phyloP scores from a whole-genome alignment of 139 green algal genomes.

The Zygnema cylindricum region DNA sequence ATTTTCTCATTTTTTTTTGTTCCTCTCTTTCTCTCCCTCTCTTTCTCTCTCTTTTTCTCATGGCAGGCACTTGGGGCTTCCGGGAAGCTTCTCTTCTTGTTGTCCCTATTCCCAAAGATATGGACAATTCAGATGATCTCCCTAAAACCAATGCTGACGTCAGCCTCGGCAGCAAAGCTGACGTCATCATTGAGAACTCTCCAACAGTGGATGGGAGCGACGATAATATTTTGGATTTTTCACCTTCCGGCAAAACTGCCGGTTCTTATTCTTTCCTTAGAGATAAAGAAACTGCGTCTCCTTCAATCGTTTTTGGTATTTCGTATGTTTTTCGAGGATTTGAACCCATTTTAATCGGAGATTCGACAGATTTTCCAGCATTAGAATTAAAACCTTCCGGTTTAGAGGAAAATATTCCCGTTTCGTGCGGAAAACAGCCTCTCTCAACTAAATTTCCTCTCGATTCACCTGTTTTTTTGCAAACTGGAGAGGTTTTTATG shows the following conservation, averaged over 20 bases:
- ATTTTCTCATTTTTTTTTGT: no score
- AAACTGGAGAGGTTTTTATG: no score
- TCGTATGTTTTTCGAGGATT: conserved; percentile 3
- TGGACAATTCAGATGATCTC: background rate
- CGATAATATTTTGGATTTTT: background rate
- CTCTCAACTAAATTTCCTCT: no score
- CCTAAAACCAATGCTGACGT: background rate
- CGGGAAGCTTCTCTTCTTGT: background rate
- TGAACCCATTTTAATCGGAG: background rate
- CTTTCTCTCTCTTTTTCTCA: no score
- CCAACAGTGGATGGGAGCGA: background rate
- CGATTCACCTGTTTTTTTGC: no score
- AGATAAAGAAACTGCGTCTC: background rate
- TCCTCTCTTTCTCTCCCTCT: no score
- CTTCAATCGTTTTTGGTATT: background rate
- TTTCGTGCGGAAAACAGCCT: background rate
- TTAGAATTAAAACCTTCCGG: background rate
- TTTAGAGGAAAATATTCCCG: background rate
- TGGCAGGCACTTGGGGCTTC: conserved; percentile 17
- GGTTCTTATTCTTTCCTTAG: background rate
- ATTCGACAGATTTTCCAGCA: background rate
- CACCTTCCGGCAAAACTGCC: background rate
- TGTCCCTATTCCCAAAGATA: background rate
- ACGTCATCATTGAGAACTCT: background rate
- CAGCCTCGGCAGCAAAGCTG: background rate